Percentiles rank a stretch among this genome's conserved stretches.
phyloP scores from a whole-genome alignment of 768 basidiomycete genomes.

The Exidia glandulosa region DNA sequence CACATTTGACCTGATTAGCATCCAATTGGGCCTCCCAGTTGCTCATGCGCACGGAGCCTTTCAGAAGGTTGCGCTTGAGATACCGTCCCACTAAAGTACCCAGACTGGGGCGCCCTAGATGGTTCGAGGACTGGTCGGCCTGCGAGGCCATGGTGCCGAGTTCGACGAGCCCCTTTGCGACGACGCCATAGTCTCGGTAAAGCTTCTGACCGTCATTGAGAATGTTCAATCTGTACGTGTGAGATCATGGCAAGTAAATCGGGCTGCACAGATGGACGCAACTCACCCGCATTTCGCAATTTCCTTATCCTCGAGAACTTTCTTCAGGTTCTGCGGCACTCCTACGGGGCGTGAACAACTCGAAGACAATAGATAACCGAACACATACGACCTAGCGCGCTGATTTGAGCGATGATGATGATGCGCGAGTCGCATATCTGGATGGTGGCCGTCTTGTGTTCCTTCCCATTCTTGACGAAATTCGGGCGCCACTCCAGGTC shows the following conservation, averaged over 20 bases:
- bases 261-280: constrained; percentile 12
- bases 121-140: constrained; percentile 20
- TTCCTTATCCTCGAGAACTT: constrained; percentile 29
- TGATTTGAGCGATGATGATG: constrained; percentile 39
- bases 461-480: constrained; percentile 19
- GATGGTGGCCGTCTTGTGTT: constrained; percentile 31
- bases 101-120: constrained; percentile 23
- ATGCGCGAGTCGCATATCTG: constrained; percentile 33
- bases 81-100: constrained; percentile 34
- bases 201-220: constrained; percentile 40
- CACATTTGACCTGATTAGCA: constrained; percentile 29
- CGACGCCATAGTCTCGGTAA: constrained; percentile 34
- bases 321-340: constrained; percentile 16
- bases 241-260: not conserved
- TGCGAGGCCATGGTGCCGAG: constrained; percentile 31
- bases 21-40: constrained; percentile 35
- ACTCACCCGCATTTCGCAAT: constrained; percentile 37
- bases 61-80: constrained; percentile 26
- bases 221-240: not conserved
- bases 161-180: constrained; percentile 32
- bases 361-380: not conserved
- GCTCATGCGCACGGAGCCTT: constrained; percentile 34
- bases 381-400: constrained; percentile 32
- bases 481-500: constrained; percentile 40
- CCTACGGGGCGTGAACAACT: not conserved